phyloP scores from a whole-genome alignment of 768 basidiomycete species.

The Saitozyma sp. region DNA sequence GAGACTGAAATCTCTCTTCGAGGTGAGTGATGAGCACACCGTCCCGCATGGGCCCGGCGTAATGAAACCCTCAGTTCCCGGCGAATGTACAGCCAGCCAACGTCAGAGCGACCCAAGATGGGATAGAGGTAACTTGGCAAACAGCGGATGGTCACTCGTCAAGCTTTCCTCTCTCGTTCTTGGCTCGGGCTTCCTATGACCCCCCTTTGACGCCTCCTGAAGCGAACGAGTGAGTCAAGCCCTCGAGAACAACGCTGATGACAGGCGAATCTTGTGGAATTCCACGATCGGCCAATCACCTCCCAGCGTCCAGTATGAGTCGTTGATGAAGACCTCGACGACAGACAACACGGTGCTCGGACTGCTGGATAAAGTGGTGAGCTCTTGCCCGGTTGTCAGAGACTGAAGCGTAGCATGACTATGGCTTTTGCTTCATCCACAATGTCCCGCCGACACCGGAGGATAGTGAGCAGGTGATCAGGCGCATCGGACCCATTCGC shows the following conservation, averaged over 20 bases:
- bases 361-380: slow-evolving; percentile 77
- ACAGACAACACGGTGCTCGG: slow-evolving; percentile 66
- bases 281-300: slow-evolving; percentile 70
- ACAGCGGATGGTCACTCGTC: slow-evolving; percentile 69
- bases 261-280: slow-evolving; percentile 77
- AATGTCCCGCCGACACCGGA: slow-evolving; percentile 78
- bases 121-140: slow-evolving; percentile 74
- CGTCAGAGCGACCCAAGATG: slow-evolving; percentile 62
- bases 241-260: slow-evolving; percentile 5
- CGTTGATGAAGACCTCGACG: slow-evolving; percentile 59
- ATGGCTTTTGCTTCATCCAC: slow-evolving; percentile 83
- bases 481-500: slow-evolving; percentile 80
- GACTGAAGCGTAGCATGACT: slow-evolving; percentile 62
- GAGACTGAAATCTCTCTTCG: slow-evolving; percentile 79
- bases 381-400: slow-evolving; percentile 40
- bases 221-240: slow-evolving; percentile 57
- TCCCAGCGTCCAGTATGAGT: slow-evolving; percentile 70
- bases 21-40: slow-evolving; percentile 56
- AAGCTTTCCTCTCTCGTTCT: slow-evolving; percentile 83
- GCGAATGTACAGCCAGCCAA: slow-evolving; percentile 62
- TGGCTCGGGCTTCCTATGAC: slow-evolving; percentile 75
- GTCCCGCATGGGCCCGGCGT: no score
- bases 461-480: slow-evolving; percentile 75
- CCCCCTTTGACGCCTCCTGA: slow-evolving; percentile 56
- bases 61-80: slow-evolving; percentile 63